These are phyloP conservation scores for Nemania bipapillata DNA, from an alignment of 2,329 filamentous ascomycete genomes.

Conservation along the genomic window DNA sequence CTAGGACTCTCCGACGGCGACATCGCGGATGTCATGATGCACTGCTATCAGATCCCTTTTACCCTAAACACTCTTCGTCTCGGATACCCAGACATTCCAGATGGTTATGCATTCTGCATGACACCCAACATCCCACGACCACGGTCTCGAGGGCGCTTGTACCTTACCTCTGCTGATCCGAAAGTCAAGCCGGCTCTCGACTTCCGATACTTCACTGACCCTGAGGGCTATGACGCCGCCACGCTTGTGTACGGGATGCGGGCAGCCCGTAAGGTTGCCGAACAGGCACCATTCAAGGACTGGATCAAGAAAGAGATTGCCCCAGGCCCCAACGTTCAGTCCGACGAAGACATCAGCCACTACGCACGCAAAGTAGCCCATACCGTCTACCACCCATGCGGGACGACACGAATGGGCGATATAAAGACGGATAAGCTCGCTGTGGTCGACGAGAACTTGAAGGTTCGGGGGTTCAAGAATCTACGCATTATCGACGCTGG, in stretches of 20 bases:
- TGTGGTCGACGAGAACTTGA: conserved; percentile 81
- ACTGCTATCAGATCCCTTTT: conserved; percentile 96
- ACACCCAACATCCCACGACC: conserved; percentile 90
- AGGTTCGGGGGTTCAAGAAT: conserved; percentile 76
- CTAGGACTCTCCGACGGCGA: conserved; percentile 71
- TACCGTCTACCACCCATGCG: conserved; percentile 89
- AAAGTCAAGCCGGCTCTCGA: conserved; percentile 82
- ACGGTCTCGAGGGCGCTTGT: conserved; percentile 79
- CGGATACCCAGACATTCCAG: conserved; percentile 70
- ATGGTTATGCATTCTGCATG: conserved; percentile 91
- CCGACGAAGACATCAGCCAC: conserved; percentile 82
- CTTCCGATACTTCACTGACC: conserved; percentile 90
- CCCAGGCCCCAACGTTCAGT: conserved; percentile 76
- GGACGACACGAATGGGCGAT: conserved; percentile 91
- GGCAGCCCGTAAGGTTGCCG: conserved; percentile 78
- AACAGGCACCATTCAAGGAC: conserved; percentile 79
- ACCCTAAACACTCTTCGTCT: conserved; percentile 84
- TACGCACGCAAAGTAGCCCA: conserved; percentile 85
- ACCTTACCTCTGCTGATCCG: conserved; percentile 79
- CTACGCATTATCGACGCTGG: conserved; percentile 86
- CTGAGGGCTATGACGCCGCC: conserved; percentile 84
- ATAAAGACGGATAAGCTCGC: conserved; percentile 73
- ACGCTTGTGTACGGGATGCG: conserved; percentile 81
- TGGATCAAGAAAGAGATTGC: conserved; percentile 87
- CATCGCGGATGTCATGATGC: conserved; percentile 91